Percentiles rank a stretch among this genome's conserved stretches.
Conservation (phyloP, 2,329 filamentous ascomycete species). For the Dendryphion nanum region DNA sequence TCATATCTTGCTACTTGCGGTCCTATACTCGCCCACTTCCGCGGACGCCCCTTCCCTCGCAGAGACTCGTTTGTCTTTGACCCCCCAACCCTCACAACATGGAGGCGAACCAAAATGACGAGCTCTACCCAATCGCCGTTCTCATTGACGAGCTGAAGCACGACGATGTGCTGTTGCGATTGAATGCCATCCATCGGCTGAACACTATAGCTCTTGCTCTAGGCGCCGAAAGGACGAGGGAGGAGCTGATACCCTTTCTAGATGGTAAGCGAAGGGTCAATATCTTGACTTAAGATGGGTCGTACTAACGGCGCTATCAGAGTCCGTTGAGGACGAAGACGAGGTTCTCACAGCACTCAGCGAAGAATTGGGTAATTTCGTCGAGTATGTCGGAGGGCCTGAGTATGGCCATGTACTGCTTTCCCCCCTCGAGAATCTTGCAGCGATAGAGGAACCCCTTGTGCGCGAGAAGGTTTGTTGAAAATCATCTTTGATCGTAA, state of each 20-base stretch:
- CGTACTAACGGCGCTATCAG: slow-evolving; percentile 53
- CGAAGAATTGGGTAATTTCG: slow-evolving; percentile 93
- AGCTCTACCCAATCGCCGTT: slow-evolving; percentile 99
- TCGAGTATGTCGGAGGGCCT: slow-evolving; percentile 95
- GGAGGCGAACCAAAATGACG: slow-evolving; percentile 93
- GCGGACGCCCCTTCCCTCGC: slow-evolving; percentile 21
- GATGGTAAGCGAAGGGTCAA: slow-evolving; percentile 71
- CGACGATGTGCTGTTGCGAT: slow-evolving; percentile 94
- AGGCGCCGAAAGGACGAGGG: slow-evolving; percentile 92
- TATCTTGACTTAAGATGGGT: neutral
- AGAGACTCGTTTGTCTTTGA: slow-evolving; percentile 12
- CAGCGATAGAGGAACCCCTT: slow-evolving; percentile 95
- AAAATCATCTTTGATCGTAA: neutral
- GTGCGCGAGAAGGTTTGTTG: slow-evolving; percentile 86
- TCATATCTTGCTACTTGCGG: too few species aligned
- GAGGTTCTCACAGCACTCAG: slow-evolving; percentile 96
- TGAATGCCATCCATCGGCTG: slow-evolving; percentile 97
- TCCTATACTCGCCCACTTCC: slow-evolving; percentile 7
- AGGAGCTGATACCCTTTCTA: slow-evolving; percentile 98
- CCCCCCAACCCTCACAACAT: slow-evolving; percentile 51
- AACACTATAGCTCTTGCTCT: slow-evolving; percentile 97
- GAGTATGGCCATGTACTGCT: slow-evolving; percentile 94
- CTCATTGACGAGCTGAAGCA: slow-evolving; percentile 99
- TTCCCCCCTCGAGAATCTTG: slow-evolving; percentile 95
- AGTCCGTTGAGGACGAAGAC: slow-evolving; percentile 98